Evolutionary conservation across 2,329 filamentous ascomycete species (phyloP).

Genomic region (Verticillium zaregamsianum): DNA sequence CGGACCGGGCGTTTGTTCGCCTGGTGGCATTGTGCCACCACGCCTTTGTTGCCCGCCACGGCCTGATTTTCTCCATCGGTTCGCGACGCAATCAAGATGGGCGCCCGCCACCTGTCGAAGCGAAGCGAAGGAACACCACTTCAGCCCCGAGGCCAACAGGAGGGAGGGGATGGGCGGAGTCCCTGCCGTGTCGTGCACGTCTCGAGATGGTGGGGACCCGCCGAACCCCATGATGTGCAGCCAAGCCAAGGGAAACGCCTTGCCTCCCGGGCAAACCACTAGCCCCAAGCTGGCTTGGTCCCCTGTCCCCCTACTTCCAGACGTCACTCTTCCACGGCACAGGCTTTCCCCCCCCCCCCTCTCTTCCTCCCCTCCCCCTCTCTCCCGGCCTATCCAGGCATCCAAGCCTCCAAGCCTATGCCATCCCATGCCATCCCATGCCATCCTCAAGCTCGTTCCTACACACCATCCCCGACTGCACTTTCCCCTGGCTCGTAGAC

Average conservation of each 20-base stretch:
- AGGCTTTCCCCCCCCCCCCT: neutral
- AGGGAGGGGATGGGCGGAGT: neutral
- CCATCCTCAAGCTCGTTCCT: conserved; percentile 4
- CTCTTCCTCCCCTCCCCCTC: conserved; percentile 1
- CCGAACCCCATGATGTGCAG: conserved; percentile 13
- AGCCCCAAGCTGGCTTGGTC: neutral
- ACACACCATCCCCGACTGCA: conserved; percentile 7
- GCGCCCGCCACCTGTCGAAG: neutral
- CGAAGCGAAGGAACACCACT: neutral
- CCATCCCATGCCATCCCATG: neutral
- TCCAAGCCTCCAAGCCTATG: neutral
- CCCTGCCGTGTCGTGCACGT: neutral
- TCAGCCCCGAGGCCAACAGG: neutral
- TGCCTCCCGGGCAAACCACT: neutral
- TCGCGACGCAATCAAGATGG: neutral
- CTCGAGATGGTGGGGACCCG: conserved; percentile 3
- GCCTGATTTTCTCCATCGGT: neutral
- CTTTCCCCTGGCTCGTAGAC: neutral
- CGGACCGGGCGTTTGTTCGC: too few species aligned
- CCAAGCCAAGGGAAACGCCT: neutral
- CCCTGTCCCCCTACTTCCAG: neutral
- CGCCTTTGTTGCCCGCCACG: neutral
- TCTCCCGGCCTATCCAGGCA: neutral
- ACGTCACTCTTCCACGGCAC: neutral
- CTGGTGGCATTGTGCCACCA: too few species aligned